Evolutionary conservation across 306 rosid genomes (phyloP).

Genomic region (Lathyrus oleraceus): DNA sequence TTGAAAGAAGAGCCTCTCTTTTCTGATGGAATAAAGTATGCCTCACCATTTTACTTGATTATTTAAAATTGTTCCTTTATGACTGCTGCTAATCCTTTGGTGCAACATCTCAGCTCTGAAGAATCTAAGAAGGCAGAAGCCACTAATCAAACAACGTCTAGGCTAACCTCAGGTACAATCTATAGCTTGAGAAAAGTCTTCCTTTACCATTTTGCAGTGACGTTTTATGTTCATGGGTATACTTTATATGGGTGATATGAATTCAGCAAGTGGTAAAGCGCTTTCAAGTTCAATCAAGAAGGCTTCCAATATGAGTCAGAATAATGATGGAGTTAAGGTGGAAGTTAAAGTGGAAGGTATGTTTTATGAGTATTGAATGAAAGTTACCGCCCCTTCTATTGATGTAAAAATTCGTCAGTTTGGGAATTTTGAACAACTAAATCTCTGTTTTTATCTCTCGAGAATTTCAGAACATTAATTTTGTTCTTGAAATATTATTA

Average conservation of each 20-base stretch:
- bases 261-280: slow-evolving; percentile 48
- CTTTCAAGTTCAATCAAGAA: slow-evolving; percentile 55
- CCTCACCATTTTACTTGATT: slow-evolving; percentile 24
- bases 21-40: slow-evolving; percentile 55
- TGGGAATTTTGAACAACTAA: neutral
- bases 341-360: slow-evolving; percentile 70
- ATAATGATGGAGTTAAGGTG: slow-evolving; percentile 50
- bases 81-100: slow-evolving; percentile 43
- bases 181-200: slow-evolving; percentile 32
- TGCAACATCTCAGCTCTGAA: slow-evolving; percentile 52
- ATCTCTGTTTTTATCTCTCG: slow-evolving; percentile 2
- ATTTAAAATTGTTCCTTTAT: slow-evolving; percentile 31
- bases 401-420: neutral
- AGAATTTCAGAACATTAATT: slow-evolving; percentile 11
- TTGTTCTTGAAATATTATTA: neutral
- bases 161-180: slow-evolving; percentile 61
- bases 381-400: slow-evolving; percentile 4
- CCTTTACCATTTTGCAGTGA: slow-evolving; percentile 22
- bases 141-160: slow-evolving; percentile 43
- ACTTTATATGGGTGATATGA: slow-evolving; percentile 32
- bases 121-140: slow-evolving; percentile 52
- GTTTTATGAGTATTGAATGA: slow-evolving; percentile 34
- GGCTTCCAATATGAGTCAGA: slow-evolving; percentile 49
- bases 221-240: slow-evolving; percentile 15
- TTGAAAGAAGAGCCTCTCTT: slow-evolving; percentile 59